Conservation (phyloP, 805 yeast species). For the Candida ipomoeae region DNA sequence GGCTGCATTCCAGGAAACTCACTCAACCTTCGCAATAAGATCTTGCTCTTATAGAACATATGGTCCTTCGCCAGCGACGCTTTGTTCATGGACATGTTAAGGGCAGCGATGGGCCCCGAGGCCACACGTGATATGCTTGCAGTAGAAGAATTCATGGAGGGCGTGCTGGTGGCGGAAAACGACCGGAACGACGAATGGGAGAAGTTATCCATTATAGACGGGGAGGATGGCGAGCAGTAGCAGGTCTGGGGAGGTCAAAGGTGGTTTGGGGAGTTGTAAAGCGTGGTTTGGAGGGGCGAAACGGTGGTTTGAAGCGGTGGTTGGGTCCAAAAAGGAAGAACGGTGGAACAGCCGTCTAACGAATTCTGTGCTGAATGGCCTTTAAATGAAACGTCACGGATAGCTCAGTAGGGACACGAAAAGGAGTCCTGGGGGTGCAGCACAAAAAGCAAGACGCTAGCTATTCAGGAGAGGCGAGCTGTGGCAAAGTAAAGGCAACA, state of each 20-base stretch:
- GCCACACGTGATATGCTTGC: constrained; percentile 37
- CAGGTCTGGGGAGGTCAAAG: too few species aligned
- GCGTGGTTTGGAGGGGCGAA: too few species aligned
- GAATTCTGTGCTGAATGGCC: not conserved
- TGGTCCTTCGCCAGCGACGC: constrained; percentile 63
- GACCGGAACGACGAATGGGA: constrained; percentile 37
- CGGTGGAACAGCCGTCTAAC: too few species aligned
- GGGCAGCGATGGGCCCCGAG: constrained; percentile 44
- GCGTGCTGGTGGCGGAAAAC: constrained; percentile 30
- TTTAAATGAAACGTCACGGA: not conserved
- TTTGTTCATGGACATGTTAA: constrained; percentile 54
- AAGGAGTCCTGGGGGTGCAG: not conserved
- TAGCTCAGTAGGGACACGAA: not conserved
- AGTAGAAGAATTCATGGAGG: constrained; percentile 27
- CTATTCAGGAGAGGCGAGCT: not conserved
- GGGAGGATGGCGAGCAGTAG: not conserved
- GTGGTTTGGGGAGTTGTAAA: too few species aligned
- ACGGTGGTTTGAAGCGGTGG: not conserved
- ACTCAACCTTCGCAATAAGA: constrained; percentile 52
- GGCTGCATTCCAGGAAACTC: constrained; percentile 65
- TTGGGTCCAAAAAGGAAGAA: not conserved
- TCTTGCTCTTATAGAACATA: constrained; percentile 61
- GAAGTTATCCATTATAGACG: constrained; percentile 10
- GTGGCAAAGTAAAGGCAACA: not conserved
- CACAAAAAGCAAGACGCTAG: not conserved